These are phyloP conservation scores for Casuarina glauca DNA, from an alignment of 306 rosid species.

Conservation along the genomic window DNA sequence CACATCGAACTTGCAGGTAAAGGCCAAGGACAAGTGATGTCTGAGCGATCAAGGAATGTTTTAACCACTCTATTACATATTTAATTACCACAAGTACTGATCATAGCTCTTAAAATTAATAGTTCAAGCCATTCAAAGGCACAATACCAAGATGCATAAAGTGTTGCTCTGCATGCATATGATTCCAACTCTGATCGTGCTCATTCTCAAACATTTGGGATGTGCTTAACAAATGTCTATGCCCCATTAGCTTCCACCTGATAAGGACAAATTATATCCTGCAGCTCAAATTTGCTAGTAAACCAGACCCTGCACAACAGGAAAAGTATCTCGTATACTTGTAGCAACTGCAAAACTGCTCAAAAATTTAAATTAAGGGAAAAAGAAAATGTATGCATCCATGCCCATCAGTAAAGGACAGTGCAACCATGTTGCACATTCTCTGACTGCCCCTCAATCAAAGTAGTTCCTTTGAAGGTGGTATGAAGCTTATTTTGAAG, in stretches of 20 bases:
- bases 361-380: slow-evolving; percentile 4
- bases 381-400: slow-evolving; percentile 1
- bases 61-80: too few species aligned
- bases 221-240: slow-evolving; percentile 62
- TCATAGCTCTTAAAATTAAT: background rate
- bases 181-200: slow-evolving; percentile 77
- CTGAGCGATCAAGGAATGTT: slow-evolving; percentile 5
- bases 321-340: slow-evolving; percentile 27
- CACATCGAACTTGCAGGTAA: too few species aligned
- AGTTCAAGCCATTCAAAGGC: slow-evolving; percentile 24
- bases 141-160: slow-evolving; percentile 62
- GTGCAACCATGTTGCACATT: background rate
- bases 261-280: slow-evolving; percentile 24
- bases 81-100: background rate
- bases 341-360: slow-evolving; percentile 14
- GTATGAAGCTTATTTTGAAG: background rate
- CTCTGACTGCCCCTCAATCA: background rate
- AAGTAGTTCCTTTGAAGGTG: background rate
- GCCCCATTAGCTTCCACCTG: slow-evolving; percentile 63
- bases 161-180: slow-evolving; percentile 63
- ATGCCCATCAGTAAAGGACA: background rate
- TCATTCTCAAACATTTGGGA: slow-evolving; percentile 67
- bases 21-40: slow-evolving; percentile 3
- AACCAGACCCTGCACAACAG: slow-evolving; percentile 39
- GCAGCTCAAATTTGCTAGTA: slow-evolving; percentile 24